Base-by-base conservation (phyloP, 2,329 filamentous ascomycete species). In the Aspergillus novofumigatus region DNA sequence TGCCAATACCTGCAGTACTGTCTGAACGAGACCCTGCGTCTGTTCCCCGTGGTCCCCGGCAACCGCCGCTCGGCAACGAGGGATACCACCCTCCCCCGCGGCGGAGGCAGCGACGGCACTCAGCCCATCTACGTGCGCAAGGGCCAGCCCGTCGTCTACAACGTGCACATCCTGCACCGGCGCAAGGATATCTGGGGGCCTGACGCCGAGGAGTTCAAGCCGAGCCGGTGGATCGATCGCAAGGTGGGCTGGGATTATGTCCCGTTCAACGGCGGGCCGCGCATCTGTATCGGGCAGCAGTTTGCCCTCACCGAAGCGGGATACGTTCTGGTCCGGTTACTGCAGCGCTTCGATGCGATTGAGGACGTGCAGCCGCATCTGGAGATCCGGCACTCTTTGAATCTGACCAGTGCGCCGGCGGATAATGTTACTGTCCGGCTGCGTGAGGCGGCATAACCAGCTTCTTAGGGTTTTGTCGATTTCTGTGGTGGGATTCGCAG, bases 221-320 rank as follows among this genome's bases (percentile, higher is more conserved):
- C 89, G 0, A 87, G 90, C 50, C 79, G 88, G 56, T 92, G 88
- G 88, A 75, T 84, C 81, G 82, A 85, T 67, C 86, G 86, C 0
- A 82, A 81, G 67, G 59, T 59, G 6, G 83, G 84, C 0, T 90
- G 87, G 84, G 82, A 86, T 60, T 91, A 89, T 69, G 81, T 91
- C 45, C 88, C 89, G 3, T 91, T 91, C 73, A 91, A 90, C 69
- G 86, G 86, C 10, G 88, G 88, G 1, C 86, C 88, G 47, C 78
- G 89, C 32, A 88, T 90, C 67, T 90, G 89, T 72, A 84, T 92
- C 58, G 88, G 89, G 1, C 88, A 93, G 79, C 88, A 93, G 72
- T 93, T 92, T 70, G 90, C 90, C 14, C 75, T 92, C 49, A 91
- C 88, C 0, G 88, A 92, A 78, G 67, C 72, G 4, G 69, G 70